phyloP scores from a whole-genome alignment of 768 basidiomycete genomes.

The Chalciporus pseudorubinellus region DNA sequence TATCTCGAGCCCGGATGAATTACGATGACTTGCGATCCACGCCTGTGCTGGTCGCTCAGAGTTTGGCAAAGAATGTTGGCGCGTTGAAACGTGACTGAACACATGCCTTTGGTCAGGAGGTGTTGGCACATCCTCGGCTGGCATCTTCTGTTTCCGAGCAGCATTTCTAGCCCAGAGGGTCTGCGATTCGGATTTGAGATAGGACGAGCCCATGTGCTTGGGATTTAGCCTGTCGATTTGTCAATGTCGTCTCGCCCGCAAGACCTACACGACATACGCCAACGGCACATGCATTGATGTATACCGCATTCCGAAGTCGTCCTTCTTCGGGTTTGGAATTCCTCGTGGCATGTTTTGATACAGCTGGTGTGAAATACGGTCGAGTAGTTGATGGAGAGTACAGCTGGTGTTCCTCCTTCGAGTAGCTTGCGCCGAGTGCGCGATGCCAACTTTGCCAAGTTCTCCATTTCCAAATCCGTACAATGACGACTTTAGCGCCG shows the following conservation, averaged over 20 bases:
- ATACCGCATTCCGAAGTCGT: conserved; percentile 80
- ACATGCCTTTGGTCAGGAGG: conserved; percentile 48
- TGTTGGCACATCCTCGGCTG: conserved; percentile 37
- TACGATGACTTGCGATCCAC: conserved; percentile 75
- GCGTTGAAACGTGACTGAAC: conserved; percentile 4
- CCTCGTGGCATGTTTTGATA: conserved; percentile 68
- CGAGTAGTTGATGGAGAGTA: neutral
- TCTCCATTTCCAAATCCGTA: conserved; percentile 13
- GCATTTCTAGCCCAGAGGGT: conserved; percentile 72
- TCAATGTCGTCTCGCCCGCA: conserved; percentile 11
- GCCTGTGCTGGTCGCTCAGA: conserved; percentile 43
- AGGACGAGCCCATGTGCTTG: conserved; percentile 75
- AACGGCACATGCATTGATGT: conserved; percentile 80
- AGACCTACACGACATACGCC: conserved; percentile 43
- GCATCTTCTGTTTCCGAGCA: conserved; percentile 47
- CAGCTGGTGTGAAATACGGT: neutral
- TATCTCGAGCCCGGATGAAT: conserved; percentile 78
- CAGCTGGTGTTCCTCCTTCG: neutral
- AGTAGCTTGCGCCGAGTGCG: too few relatives aligned
- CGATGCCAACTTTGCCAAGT: neutral
- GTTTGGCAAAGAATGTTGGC: conserved; percentile 21
- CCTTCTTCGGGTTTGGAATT: conserved; percentile 74
- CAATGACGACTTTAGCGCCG: neutral
- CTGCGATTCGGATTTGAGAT: conserved; percentile 75
- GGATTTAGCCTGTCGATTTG: conserved; percentile 59